A percentile compares a stretch with the other conserved stretches of the same genome.
These are phyloP conservation scores for Neonectria faginata DNA, from an alignment of 2,329 filamentous ascomycete species.

Conservation along the genomic window DNA sequence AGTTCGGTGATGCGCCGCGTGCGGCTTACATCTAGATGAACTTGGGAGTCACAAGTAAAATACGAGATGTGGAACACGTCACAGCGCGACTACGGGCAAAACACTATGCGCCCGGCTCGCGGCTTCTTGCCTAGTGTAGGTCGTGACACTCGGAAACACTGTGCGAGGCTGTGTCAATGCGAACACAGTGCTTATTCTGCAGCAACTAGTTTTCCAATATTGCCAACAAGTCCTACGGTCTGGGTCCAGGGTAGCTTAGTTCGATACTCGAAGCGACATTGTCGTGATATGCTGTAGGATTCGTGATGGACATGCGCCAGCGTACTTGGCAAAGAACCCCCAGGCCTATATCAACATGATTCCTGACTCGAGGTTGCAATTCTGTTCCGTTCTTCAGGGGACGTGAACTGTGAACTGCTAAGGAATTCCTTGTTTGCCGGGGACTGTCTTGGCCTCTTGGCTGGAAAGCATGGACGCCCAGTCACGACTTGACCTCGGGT, in stretches of 20 bases:
- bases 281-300: neutral
- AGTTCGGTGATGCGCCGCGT: conserved; percentile 21
- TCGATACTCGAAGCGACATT: neutral
- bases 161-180: neutral
- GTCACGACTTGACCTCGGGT: conserved; percentile 3
- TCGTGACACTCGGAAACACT: neutral
- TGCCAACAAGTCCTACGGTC: conserved; percentile 5
- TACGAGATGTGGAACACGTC: conserved; percentile 27
- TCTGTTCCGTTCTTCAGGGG: neutral
- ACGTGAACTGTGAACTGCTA: neutral
- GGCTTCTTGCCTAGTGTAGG: neutral
- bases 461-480: neutral
- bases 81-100: conserved; percentile 19
- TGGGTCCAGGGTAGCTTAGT: neutral
- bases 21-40: neutral
- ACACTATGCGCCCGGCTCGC: neutral
- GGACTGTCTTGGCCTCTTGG: neutral
- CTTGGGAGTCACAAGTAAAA: neutral
- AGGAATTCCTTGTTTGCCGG: neutral
- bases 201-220: neutral
- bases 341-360: conserved; percentile 7
- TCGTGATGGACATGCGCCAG: neutral
- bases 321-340: neutral
- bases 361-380: conserved; percentile 14
- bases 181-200: neutral